A percentile compares a stretch with the other conserved stretches of the same genome.
phyloP scores from a whole-genome alignment of 1,139 yeast species.

The Kurtzmaniella quercitrusa region DNA sequence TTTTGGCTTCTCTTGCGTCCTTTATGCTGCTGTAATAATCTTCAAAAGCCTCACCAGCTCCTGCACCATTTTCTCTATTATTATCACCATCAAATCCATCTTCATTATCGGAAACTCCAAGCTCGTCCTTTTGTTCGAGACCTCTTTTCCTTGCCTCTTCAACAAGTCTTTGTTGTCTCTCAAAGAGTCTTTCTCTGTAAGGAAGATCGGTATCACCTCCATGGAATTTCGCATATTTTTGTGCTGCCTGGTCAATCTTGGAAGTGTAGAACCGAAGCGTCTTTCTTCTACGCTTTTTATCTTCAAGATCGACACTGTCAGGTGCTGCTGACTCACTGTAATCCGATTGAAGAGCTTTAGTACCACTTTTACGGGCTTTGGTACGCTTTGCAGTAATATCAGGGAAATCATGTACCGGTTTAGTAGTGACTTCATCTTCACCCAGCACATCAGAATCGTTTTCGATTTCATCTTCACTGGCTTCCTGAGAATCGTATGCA shows the following conservation, averaged over 20 bases:
- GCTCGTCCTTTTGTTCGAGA: slow-evolving; percentile 41
- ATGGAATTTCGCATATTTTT: slow-evolving; percentile 44
- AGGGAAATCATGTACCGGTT: slow-evolving; percentile 9
- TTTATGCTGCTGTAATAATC: slow-evolving; percentile 53
- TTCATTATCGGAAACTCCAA: slow-evolving; percentile 50
- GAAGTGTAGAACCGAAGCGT: slow-evolving; percentile 94
- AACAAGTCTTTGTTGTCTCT: slow-evolving; percentile 78
- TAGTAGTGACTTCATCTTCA: slow-evolving; percentile 17
- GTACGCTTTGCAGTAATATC: slow-evolving; percentile 46
- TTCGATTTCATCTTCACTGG: slow-evolving; percentile 19
- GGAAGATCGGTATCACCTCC: slow-evolving; percentile 92
- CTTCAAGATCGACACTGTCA: slow-evolving; percentile 77
- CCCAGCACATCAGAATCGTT: slow-evolving; percentile 15
- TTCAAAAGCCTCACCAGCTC: slow-evolving; percentile 31
- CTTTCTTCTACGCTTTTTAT: slow-evolving; percentile 75
- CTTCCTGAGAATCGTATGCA: slow-evolving; percentile 27
- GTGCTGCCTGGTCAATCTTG: slow-evolving; percentile 80
- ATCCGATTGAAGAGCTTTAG: slow-evolving; percentile 36
- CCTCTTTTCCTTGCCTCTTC: slow-evolving; percentile 92
- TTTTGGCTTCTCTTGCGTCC: slow-evolving; percentile 43
- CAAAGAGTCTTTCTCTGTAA: slow-evolving; percentile 84
- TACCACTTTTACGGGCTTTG: slow-evolving; percentile 27
- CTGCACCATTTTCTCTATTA: slow-evolving; percentile 7
- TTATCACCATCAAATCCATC: slow-evolving; percentile 42
- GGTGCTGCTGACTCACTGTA: slow-evolving; percentile 63